These are phyloP conservation scores for Endoconidiophora polonica DNA, from an alignment of 2,329 filamentous ascomycete species.

Conservation along the genomic window DNA sequence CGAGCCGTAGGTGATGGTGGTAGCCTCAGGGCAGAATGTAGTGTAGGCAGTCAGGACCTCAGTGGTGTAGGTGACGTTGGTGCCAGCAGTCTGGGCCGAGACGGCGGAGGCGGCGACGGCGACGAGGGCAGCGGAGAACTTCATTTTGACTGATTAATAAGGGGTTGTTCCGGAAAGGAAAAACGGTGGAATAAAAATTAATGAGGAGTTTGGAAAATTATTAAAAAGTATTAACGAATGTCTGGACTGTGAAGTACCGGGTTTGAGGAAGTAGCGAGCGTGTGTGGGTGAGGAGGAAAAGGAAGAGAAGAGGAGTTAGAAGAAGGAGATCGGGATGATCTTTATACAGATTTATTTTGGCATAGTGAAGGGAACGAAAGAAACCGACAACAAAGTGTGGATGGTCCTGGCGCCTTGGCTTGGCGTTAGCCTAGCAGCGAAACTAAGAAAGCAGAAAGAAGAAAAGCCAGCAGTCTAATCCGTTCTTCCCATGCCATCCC, in stretches of 20 bases:
- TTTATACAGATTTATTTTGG: constrained; percentile 27
- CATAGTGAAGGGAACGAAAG: background rate
- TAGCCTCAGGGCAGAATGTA: constrained; percentile 57
- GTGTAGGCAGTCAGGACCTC: constrained; percentile 49
- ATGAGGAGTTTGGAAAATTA: constrained; percentile 20
- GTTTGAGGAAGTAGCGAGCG: constrained; percentile 18
- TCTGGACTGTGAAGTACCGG: constrained; percentile 11
- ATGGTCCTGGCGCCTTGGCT: background rate
- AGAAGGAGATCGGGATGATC: constrained; percentile 24
- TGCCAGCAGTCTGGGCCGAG: constrained; percentile 19
- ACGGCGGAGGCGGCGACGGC: constrained; percentile 31
- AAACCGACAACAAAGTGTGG: background rate
- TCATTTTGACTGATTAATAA: constrained; percentile 42
- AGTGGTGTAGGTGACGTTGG: constrained; percentile 42
- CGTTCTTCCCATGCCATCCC: background rate
- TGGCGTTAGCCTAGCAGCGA: background rate
- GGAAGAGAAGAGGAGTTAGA: constrained; percentile 15
- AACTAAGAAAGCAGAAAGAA: background rate
- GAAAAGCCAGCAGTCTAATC: background rate
- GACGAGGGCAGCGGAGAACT: constrained; percentile 40
- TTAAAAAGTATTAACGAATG: constrained; percentile 13
- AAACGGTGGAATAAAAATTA: constrained; percentile 23
- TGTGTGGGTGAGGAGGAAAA: constrained; percentile 33
- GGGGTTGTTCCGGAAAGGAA: constrained; percentile 22
- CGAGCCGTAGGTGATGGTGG: constrained; percentile 44